A percentile compares a stretch with the other conserved stretches of the same genome.
These are phyloP conservation scores for Termitomyces sp. DNA, from an alignment of 768 basidiomycete genomes.

Conservation along the genomic window DNA sequence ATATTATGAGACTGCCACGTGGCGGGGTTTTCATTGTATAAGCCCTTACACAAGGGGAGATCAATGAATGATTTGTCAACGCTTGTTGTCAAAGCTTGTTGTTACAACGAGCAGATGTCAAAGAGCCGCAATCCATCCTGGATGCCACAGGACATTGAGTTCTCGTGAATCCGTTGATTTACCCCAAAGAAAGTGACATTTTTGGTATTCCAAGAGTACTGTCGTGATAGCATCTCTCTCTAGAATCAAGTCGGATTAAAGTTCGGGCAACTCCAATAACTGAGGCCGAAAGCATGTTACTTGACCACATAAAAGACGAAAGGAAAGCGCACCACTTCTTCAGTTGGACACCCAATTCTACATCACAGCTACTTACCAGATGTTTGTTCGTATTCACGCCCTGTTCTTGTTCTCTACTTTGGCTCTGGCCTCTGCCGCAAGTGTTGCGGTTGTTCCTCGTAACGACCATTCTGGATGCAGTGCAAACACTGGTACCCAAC, in stretches of 20 bases:
- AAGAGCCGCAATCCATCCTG: background rate
- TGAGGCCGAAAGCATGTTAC: too few species aligned
- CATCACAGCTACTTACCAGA: slow-evolving; percentile 4
- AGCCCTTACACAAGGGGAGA: background rate
- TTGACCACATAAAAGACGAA: slow-evolving; percentile 3
- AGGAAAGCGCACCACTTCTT: background rate
- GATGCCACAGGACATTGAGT: too few species aligned
- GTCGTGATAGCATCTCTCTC: background rate
- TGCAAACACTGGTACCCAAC: slow-evolving; percentile 6
- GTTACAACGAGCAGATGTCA: background rate
- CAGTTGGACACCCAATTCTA: slow-evolving; percentile 12
- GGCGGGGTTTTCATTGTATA: too few species aligned
- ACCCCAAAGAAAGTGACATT: background rate
- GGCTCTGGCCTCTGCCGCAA: slow-evolving; percentile 6
- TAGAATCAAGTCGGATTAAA: background rate
- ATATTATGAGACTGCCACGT: background rate
- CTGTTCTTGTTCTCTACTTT: slow-evolving; percentile 9
- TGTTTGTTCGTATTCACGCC: slow-evolving; percentile 10
- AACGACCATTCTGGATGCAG: too few species aligned
- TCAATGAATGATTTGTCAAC: background rate
- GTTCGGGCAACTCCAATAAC: background rate
- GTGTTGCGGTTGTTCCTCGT: slow-evolving; percentile 2
- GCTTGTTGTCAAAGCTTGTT: too few species aligned
- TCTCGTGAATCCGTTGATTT: background rate
- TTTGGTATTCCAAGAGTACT: background rate